Conservation (phyloP, 2,329 filamentous ascomycete genomes). For the Gaeumannomyces sp. region DNA sequence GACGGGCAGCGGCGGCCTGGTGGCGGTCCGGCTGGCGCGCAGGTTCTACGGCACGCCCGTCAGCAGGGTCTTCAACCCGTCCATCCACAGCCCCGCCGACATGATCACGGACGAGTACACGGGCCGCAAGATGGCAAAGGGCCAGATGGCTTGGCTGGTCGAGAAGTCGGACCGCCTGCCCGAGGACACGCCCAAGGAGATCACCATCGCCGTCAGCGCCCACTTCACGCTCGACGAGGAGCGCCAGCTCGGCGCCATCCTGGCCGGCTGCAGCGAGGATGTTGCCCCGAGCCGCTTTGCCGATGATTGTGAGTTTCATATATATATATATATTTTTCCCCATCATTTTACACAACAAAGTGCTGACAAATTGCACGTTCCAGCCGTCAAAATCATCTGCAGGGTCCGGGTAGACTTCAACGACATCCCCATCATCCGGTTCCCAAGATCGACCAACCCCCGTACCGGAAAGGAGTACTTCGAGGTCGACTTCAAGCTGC, state of each 20-base stretch:
- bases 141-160: constrained; percentile 16
- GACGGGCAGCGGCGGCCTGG: constrained; percentile 11
- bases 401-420: constrained; percentile 13
- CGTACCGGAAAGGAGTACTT: constrained; percentile 13
- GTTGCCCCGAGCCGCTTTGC: constrained; percentile 11
- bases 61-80: constrained; percentile 10
- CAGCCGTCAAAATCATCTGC: constrained; percentile 11
- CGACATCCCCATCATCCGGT: constrained; percentile 12
- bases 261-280: constrained; percentile 13
- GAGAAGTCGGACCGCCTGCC: constrained; percentile 13
- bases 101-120: constrained; percentile 14
- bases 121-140: constrained; percentile 13
- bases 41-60: constrained; percentile 18
- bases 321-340: background rate
- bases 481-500: constrained; percentile 14
- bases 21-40: constrained; percentile 16
- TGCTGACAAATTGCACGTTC: background rate
- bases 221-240: constrained; percentile 8
- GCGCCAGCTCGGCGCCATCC: constrained; percentile 9
- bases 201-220: background rate
- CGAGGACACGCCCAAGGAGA: constrained; percentile 7
- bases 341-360: no score
- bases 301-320: constrained; percentile 8
- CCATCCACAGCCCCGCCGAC: constrained; percentile 12
- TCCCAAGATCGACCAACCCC: constrained; percentile 8